Evolutionary conservation across 305 asterid genomes (phyloP).

Genomic region (Rubia occidens): DNA sequence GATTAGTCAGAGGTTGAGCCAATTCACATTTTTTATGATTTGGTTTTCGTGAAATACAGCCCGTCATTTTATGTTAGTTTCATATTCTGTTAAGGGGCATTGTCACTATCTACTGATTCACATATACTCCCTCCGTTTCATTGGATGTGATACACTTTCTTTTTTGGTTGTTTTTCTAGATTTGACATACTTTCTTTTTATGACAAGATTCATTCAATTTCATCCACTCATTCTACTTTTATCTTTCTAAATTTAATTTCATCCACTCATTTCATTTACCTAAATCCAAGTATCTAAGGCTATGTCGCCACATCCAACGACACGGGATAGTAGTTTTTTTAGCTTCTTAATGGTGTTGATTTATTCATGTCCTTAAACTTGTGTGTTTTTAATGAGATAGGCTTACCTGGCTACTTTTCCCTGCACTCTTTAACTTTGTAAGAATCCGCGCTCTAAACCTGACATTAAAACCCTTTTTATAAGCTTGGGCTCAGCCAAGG

Average conservation of each 20-base stretch:
- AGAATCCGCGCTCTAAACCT: conserved; percentile 90
- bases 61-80: not conserved
- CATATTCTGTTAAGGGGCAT: not conserved
- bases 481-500: conserved; percentile 59
- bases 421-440: conserved; percentile 91
- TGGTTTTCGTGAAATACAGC: not conserved
- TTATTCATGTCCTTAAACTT: not conserved
- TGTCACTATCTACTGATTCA: too few relatives aligned
- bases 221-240: too few relatives aligned
- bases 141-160: too few relatives aligned
- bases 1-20: conserved; percentile 72
- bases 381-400: not conserved
- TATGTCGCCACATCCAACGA: too few relatives aligned
- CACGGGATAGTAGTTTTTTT: not conserved
- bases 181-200: too few relatives aligned
- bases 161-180: too few relatives aligned
- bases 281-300: too few relatives aligned
- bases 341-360: not conserved
- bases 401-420: conserved; percentile 21
- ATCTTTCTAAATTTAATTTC: too few relatives aligned
- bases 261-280: too few relatives aligned
- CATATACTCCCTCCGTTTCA: too few relatives aligned
- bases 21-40: not conserved
- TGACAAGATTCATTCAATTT: too few relatives aligned
- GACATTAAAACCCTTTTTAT: conserved; percentile 83